Evolutionary conservation across 371 early-diverging fungal genomes (phyloP).

Genomic region (Dipsacomyces acuminosporus): DNA sequence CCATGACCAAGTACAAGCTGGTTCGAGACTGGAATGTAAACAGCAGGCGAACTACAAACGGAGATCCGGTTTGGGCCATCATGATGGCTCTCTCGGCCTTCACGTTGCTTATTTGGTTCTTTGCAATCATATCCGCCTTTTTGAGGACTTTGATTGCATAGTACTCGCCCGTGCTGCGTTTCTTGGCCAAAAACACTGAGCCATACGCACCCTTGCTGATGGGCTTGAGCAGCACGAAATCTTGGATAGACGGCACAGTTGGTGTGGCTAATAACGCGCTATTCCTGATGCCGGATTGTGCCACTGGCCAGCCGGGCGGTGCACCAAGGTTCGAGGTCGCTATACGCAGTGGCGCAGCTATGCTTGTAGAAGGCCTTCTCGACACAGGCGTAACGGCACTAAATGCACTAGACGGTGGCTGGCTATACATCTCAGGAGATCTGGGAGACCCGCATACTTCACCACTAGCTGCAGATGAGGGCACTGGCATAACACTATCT

Average conservation of each 20-base stretch:
- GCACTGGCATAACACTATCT: too few relatives aligned
- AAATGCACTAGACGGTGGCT: neutral
- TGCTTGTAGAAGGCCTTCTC: too few relatives aligned
- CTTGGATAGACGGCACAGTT: conserved; percentile 67
- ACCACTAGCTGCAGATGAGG: too few relatives aligned
- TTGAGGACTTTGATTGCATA: conserved; percentile 92
- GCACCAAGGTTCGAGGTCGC: conserved; percentile 7
- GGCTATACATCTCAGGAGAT: too few relatives aligned
- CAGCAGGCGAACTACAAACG: conserved; percentile 90
- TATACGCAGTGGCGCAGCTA: conserved; percentile 8
- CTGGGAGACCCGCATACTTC: too few relatives aligned
- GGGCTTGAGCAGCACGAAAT: conserved; percentile 83
- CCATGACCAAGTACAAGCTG: conserved; percentile 90
- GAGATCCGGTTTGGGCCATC: conserved; percentile 77
- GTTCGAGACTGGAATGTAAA: conserved; percentile 91
- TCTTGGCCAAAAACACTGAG: conserved; percentile 77
- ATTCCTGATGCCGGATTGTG: conserved; percentile 6
- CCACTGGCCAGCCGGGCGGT: neutral
- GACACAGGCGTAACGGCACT: too few relatives aligned
- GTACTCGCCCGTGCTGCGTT: conserved; percentile 75
- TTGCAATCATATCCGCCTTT: conserved; percentile 86
- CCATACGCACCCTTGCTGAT: conserved; percentile 87
- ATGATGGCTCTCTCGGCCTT: conserved; percentile 92
- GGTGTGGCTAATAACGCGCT: conserved; percentile 30
- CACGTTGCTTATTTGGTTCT: conserved; percentile 83